Percentiles rank a stretch among this genome's conserved stretches.
phyloP scores from a whole-genome alignment of 202 grass and related monocot genomes.

The Digitaria exilis region DNA sequence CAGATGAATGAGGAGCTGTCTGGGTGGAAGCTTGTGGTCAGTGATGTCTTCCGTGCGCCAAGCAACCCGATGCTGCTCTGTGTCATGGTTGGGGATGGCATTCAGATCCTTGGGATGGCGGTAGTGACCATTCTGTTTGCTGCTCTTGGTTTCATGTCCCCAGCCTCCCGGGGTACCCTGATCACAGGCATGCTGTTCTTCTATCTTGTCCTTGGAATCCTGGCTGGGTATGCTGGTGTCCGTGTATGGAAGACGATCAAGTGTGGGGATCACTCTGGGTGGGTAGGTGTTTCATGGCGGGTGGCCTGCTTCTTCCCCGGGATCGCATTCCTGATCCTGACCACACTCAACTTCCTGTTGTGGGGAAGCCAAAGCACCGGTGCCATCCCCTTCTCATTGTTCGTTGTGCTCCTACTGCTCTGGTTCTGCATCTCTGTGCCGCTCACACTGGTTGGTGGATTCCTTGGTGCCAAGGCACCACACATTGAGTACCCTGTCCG shows the following conservation, averaged over 20 bases:
- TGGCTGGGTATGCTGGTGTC: conserved; percentile 69
- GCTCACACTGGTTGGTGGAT: conserved; percentile 77
- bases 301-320: conserved; percentile 92
- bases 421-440: conserved; percentile 96
- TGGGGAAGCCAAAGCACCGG: conserved; percentile 97
- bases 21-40: conserved; percentile 91
- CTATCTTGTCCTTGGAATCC: conserved; percentile 81
- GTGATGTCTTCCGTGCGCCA: conserved; percentile 78
- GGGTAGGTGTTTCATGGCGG: conserved; percentile 76
- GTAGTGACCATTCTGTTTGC: conserved; percentile 88
- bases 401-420: conserved; percentile 72
- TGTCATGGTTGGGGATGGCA: conserved; percentile 84
- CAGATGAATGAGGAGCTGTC: conserved; percentile 97
- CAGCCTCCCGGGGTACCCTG: conserved; percentile 78
- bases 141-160: conserved; percentile 91
- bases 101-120: conserved; percentile 92
- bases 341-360: conserved; percentile 85
- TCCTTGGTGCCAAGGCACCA: conserved; percentile 77
- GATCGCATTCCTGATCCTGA: conserved; percentile 89
- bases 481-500: conserved; percentile 91
- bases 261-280: conserved; percentile 80
- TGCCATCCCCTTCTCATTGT: conserved; percentile 83
- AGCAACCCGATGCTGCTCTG: conserved; percentile 82
- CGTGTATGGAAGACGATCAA: conserved; percentile 88
- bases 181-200: conserved; percentile 93